These are phyloP conservation scores for Termitomyces sp. DNA, from an alignment of 768 basidiomycete genomes.

Conservation along the genomic window DNA sequence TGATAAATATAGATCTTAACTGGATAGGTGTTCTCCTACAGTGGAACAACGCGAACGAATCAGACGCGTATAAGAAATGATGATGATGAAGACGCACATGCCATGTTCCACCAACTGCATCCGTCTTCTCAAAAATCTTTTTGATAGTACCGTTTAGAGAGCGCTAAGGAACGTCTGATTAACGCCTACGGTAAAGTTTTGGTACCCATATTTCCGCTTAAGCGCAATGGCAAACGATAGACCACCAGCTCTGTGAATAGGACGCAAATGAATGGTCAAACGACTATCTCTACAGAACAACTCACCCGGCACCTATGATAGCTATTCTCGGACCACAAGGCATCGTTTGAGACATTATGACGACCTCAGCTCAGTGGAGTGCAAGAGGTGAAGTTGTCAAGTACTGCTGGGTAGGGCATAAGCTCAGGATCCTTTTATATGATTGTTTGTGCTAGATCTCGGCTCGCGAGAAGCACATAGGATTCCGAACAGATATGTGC, in stretches of 20 bases:
- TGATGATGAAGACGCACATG: slow-evolving; percentile 29
- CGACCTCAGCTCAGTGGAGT: background rate
- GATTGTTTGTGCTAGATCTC: background rate
- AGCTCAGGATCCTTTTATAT: background rate
- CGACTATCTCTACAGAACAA: background rate
- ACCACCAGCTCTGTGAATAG: slow-evolving; percentile 33
- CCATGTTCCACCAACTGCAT: slow-evolving; percentile 49
- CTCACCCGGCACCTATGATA: slow-evolving; percentile 33
- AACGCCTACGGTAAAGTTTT: slow-evolving; percentile 36
- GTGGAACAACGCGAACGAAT: background rate
- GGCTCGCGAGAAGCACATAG: background rate
- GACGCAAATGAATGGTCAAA: background rate
- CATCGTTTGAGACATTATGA: background rate
- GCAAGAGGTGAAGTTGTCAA: background rate
- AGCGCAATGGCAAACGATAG: slow-evolving; percentile 39
- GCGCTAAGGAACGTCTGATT: background rate
- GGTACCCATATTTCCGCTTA: slow-evolving; percentile 30
- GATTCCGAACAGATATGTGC: background rate
- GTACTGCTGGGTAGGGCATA: background rate
- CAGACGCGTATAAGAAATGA: background rate
- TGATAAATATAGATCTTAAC: slow-evolving; percentile 12
- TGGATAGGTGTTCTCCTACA: slow-evolving; percentile 33
- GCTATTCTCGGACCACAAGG: slow-evolving; percentile 17
- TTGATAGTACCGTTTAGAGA: background rate
- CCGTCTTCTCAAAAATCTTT: slow-evolving; percentile 45